Base-by-base conservation (phyloP, 805 yeast species). In the Candida sonorensis region DNA sequence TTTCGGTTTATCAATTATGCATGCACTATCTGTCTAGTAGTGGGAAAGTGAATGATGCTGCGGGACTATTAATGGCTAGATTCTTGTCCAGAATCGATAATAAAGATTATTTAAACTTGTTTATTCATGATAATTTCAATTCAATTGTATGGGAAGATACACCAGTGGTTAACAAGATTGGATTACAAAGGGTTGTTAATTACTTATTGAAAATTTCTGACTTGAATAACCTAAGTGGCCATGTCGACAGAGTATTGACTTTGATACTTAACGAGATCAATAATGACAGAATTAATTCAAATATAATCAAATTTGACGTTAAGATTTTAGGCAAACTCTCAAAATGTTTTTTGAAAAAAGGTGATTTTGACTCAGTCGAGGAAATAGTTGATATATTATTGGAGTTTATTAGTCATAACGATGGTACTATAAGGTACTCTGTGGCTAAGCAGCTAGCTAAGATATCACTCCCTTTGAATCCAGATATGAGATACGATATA, bases 391-490 rank as follows among this genome's bases (percentile, higher is more conserved):
- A 67, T 22, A 61, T 66, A 47, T 58, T 77, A 26, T 40, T 78
- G 4, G 42, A 54, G 4, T 58, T 64, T 25, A 54, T 75, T 34
- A 60, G 61, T n/a, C 56, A 67, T 28, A 57, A 53, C 22, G 82
- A 74, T 33, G 72, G 82, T 0, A 57, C 61, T 2, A 67, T 80
- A 3, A 58, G 96, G 33, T 78, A 77, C 40, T 61, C 75, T 1
- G 60, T 79, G 21, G 82, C 95, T 1, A 81, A 80, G 49, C 75
- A 78, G 16, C 52, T 81, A 17, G 72, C 81, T 5, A 63, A 72
- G 27, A 48, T 84, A 5, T 50, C 61, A 9, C 31, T 52, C 0
- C 38, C 44, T 5, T 42, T 62, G 11, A 55, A 61, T 2, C 34
- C 40, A 0, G 54, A 54, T 66, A 39, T 63, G 61, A n/a, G 8